Base-by-base conservation (phyloP, 2,329 filamentous ascomycete genomes). In the Penicillium sp. region DNA sequence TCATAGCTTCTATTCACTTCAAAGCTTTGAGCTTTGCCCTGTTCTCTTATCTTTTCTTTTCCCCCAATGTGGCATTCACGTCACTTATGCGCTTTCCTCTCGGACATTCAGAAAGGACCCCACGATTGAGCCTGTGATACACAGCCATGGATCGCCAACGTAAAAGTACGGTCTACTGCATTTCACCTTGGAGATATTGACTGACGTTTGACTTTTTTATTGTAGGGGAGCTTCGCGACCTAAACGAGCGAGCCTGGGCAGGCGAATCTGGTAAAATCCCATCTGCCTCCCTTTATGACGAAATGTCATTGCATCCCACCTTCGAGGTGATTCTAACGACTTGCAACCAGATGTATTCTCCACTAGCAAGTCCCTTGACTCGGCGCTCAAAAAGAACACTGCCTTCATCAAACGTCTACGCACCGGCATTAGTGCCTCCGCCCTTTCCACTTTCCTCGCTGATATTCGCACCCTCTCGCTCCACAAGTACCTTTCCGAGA, bases 371-470 rank as follows among this genome's bases (percentile, higher is more conserved):
- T 89, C 90, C 31, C 88, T 97, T 71, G 93, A 97, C 76, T 96
- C 93, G 52, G 94, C 93, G 51, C 83, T 97, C 75, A 97, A 96
- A 80, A 97, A 97, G 81, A 97, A 97, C 70, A 97, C 93, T 4
- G 92, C 93, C 65, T 97, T 97, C 75, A 97, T 97, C 73, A 97
- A 96, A 78, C 91, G 93, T 70, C 83, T 97, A 56, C 90, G 93
- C 67, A 97, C 93, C 58, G 90, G 91, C 59, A 88, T 97, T 62
- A 93, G 89, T 62, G 80, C 90, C 49, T 82, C 91, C 56, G 90
- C 89, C 55, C 86, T 93, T 54, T 81, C 85, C 65, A 94, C 91
- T 58, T 96, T 97, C 77, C 80, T 96, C 48, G 87, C 93, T 73
- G 93, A 97, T 73, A 93, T 96, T 68, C 88, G 89, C 68, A 90